A percentile compares a stretch with the other conserved stretches of the same genome.
phyloP scores from a whole-genome alignment of 495 filamentous ascomycete genomes.

The Parachaetomium inaequale region DNA sequence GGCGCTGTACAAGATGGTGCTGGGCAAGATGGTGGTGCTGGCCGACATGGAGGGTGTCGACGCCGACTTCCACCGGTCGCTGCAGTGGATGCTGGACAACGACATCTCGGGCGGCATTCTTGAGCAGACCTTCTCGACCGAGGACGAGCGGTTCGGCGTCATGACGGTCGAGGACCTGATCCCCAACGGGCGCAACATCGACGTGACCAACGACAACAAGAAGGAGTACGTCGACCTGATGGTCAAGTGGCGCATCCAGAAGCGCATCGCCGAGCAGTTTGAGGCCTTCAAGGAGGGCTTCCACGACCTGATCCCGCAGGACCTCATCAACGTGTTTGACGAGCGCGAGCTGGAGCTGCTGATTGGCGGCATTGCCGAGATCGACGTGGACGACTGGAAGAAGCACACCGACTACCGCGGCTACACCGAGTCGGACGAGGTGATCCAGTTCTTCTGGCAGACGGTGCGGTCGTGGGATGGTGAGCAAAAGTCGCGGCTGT shows the following conservation, averaged over 20 bases:
- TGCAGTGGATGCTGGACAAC: constrained; percentile 97
- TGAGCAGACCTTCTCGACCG: constrained; percentile 90
- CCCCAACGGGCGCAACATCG: constrained; percentile 82
- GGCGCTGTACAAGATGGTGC: constrained; percentile 99
- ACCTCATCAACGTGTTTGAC: constrained; percentile 97
- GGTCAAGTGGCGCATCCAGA: constrained; percentile 98
- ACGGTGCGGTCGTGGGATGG: constrained; percentile 93
- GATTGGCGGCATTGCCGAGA: constrained; percentile 98
- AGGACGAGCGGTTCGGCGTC: constrained; percentile 96
- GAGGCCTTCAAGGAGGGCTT: constrained; percentile 96
- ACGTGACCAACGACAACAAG: constrained; percentile 97
- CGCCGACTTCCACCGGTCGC: constrained; percentile 89
- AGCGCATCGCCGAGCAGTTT: constrained; percentile 96
- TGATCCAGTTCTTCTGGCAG: constrained; percentile 98
- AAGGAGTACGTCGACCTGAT: constrained; percentile 92
- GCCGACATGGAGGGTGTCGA: constrained; percentile 99
- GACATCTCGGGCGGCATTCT: constrained; percentile 85
- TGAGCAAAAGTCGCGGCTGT: constrained; percentile 91
- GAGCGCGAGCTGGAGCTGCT: constrained; percentile 94
- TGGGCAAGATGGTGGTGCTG: constrained; percentile 85
- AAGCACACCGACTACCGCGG: constrained; percentile 99
- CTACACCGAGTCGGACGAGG: constrained; percentile 97
- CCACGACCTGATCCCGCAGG: constrained; percentile 93
- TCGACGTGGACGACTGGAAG: constrained; percentile 99
- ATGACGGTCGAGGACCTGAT: constrained; percentile 89